phyloP scores from a whole-genome alignment of 805 yeast genomes.

The Debaryomyces prosopidis region DNA sequence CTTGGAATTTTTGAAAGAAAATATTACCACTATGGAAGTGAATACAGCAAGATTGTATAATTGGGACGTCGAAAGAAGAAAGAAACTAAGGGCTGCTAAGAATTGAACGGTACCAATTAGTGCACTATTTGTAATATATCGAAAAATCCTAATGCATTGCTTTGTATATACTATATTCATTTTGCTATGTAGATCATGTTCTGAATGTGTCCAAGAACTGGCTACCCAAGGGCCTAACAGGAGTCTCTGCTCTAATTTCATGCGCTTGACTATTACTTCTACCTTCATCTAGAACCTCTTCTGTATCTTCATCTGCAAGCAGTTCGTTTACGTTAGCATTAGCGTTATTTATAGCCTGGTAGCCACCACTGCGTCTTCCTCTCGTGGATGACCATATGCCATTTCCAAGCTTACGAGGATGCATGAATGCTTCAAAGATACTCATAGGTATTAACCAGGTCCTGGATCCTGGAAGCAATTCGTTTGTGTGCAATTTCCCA shows the following conservation, averaged over 20 bases:
- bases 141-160: conserved; percentile 22
- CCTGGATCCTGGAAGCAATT: conserved; percentile 38
- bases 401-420: conserved; percentile 21
- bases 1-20: conserved; percentile 78
- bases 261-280: conserved; percentile 19
- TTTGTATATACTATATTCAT: background rate
- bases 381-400: background rate
- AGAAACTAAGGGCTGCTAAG: conserved; percentile 38
- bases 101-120: conserved; percentile 16
- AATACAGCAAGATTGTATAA: conserved; percentile 90
- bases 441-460: conserved; percentile 32
- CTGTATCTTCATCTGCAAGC: conserved; percentile 13
- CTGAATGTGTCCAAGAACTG: conserved; percentile 64
- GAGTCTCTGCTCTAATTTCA: conserved; percentile 53
- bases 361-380: conserved; percentile 6
- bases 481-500: conserved; percentile 35
- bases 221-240: conserved; percentile 59
- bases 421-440: conserved; percentile 26
- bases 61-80: conserved; percentile 84
- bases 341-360: conserved; percentile 4
- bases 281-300: conserved; percentile 26
- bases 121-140: background rate
- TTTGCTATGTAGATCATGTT: conserved; percentile 19
- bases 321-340: conserved; percentile 3
- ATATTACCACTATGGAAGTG: conserved; percentile 96